Conservation (phyloP, 2,329 filamentous ascomycete species). For the Mycosphaerelloides madeirae region DNA sequence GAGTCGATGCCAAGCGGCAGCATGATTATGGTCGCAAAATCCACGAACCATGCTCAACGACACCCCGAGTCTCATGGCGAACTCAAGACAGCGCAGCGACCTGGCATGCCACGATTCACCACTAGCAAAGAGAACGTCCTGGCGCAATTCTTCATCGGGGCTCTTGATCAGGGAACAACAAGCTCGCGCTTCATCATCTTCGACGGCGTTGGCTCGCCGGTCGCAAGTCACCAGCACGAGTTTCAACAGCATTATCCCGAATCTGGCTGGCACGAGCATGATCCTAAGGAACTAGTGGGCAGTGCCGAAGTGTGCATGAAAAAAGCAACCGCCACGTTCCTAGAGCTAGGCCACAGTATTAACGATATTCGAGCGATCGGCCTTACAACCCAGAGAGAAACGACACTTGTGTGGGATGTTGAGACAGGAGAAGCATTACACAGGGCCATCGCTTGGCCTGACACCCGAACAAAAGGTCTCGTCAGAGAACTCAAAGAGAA, state of each 20-base stretch:
- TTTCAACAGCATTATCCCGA: slow-evolving; percentile 80
- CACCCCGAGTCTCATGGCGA: slow-evolving; percentile 3
- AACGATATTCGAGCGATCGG: slow-evolving; percentile 72
- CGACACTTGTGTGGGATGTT: slow-evolving; percentile 78
- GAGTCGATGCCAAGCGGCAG: neutral
- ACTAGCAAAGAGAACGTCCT: slow-evolving; percentile 33
- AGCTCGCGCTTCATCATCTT: slow-evolving; percentile 89
- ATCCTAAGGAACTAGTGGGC: slow-evolving; percentile 68
- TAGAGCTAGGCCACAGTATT: slow-evolving; percentile 60
- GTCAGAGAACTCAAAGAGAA: slow-evolving; percentile 70
- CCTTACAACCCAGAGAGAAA: slow-evolving; percentile 87
- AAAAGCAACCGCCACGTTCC: slow-evolving; percentile 66
- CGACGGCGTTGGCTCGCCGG: slow-evolving; percentile 68
- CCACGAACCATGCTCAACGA: slow-evolving; percentile 9
- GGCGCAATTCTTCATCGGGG: slow-evolving; percentile 65
- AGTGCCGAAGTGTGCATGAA: slow-evolving; percentile 78
- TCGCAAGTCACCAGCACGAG: slow-evolving; percentile 80
- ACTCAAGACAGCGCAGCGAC: slow-evolving; percentile 13
- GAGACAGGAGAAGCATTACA: slow-evolving; percentile 73
- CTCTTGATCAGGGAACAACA: slow-evolving; percentile 87
- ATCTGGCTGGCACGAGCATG: slow-evolving; percentile 88
- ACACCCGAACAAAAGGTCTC: slow-evolving; percentile 71
- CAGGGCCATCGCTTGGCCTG: slow-evolving; percentile 87
- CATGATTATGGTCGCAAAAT: slow-evolving; percentile 12
- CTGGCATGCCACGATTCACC: slow-evolving; percentile 30